phyloP scores from a whole-genome alignment of 192 early-diverging fungal genomes.

The Coemansia sp. region DNA sequence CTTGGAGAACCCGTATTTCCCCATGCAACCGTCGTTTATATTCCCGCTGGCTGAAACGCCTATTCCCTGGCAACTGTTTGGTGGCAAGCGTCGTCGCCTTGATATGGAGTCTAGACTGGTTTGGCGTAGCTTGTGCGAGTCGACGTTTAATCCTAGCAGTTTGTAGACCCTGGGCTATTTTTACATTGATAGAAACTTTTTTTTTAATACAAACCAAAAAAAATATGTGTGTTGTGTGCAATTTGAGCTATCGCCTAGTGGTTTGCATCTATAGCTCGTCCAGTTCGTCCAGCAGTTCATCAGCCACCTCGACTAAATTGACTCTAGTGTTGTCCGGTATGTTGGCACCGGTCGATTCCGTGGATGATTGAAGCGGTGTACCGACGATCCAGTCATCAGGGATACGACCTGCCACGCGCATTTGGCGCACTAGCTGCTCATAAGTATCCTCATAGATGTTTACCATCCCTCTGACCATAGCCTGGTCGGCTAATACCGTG shows the following conservation, averaged over 20 bases:
- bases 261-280: constrained; percentile 20
- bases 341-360: too few species aligned
- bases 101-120: constrained; percentile 46
- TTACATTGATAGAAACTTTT: background rate
- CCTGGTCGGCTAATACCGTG: constrained; percentile 70
- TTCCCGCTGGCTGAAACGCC: constrained; percentile 44
- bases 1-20: constrained; percentile 51
- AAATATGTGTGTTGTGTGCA: background rate
- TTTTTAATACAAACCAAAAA: background rate
- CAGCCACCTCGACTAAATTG: background rate
- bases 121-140: constrained; percentile 43
- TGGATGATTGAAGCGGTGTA: constrained; percentile 18
- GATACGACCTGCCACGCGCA: constrained; percentile 63
- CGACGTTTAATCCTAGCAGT: constrained; percentile 20
- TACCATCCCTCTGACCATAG: constrained; percentile 70
- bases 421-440: constrained; percentile 66
- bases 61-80: constrained; percentile 41
- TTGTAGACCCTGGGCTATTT: background rate
- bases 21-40: constrained; percentile 41
- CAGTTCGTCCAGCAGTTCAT: constrained; percentile 26
- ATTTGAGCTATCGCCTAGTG: background rate
- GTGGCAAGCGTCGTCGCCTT: constrained; percentile 38
- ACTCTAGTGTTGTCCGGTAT: background rate
- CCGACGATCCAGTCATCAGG: constrained; percentile 66
- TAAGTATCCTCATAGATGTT: constrained; percentile 71